Evolutionary conservation across 2,329 filamentous ascomycete species (phyloP).

Genomic region (Ophiostoma fasciatum): DNA sequence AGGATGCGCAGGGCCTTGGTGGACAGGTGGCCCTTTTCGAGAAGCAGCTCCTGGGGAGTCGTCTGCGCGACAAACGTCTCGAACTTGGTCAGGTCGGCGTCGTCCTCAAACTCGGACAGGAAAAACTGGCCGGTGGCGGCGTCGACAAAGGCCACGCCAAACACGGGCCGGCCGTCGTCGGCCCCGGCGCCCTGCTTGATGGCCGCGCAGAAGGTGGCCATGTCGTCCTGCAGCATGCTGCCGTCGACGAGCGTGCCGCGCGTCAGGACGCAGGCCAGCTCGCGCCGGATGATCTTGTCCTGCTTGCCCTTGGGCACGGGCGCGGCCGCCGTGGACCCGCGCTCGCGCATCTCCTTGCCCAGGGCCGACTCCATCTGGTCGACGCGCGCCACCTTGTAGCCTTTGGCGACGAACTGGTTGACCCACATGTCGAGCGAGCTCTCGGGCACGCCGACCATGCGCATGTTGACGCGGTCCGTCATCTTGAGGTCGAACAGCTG

Average conservation of each 20-base stretch:
- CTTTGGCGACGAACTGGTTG: conserved; percentile 95
- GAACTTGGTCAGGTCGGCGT: conserved; percentile 87
- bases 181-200: conserved; percentile 61
- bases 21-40: conserved; percentile 78
- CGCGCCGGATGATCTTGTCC: conserved; percentile 85
- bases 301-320: conserved; percentile 62
- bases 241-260: conserved; percentile 88
- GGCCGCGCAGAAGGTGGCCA: conserved; percentile 89
- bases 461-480: conserved; percentile 97
- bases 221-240: conserved; percentile 94
- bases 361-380: conserved; percentile 94
- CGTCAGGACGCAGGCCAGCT: conserved; percentile 82
- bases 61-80: conserved; percentile 94
- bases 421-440: conserved; percentile 94
- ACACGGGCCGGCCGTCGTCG: conserved; percentile 57
- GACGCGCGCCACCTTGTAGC: conserved; percentile 90
- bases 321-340: conserved; percentile 44
- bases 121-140: conserved; percentile 93
- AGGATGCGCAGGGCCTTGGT: conserved; percentile 83
- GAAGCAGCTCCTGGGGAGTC: conserved; percentile 69
- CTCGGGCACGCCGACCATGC: conserved; percentile 97
- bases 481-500: conserved; percentile 96
- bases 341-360: conserved; percentile 97
- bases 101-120: conserved; percentile 81
- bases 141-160: conserved; percentile 88